Conservation (phyloP, 257 asterid genomes). For the Verbascum thapsus region DNA sequence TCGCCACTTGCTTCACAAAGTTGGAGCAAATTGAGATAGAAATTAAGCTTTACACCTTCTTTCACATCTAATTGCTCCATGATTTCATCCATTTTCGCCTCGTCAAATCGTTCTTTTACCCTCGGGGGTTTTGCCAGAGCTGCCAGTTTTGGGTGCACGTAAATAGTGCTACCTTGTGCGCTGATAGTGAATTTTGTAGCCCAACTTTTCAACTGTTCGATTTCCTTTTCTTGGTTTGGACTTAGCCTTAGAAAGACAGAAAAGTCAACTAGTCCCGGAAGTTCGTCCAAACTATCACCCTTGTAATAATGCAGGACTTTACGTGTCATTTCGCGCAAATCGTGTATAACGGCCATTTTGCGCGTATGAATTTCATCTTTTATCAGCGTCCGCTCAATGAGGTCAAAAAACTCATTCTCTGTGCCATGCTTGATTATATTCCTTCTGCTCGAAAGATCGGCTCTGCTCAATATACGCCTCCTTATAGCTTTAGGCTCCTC, state of each 20-base stretch:
- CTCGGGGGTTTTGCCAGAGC: slow-evolving; percentile 60
- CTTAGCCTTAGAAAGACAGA: slow-evolving; percentile 73
- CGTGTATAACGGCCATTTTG: slow-evolving; percentile 76
- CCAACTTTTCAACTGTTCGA: slow-evolving; percentile 45
- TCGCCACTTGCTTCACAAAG: slow-evolving; percentile 83
- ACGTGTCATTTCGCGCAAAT: slow-evolving; percentile 87
- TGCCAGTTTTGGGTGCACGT: slow-evolving; percentile 76
- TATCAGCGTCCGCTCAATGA: slow-evolving; percentile 71
- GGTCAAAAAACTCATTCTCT: slow-evolving; percentile 76
- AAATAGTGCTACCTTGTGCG: slow-evolving; percentile 94
- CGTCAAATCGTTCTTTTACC: slow-evolving; percentile 76
- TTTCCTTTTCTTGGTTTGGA: slow-evolving; percentile 56
- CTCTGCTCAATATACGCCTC: slow-evolving; percentile 86
- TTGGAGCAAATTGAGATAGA: slow-evolving; percentile 79
- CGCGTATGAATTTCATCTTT: slow-evolving; percentile 71
- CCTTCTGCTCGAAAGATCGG: slow-evolving; percentile 49
- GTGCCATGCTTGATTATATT: slow-evolving; percentile 52
- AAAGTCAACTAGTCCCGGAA: slow-evolving; percentile 91
- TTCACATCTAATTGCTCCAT: slow-evolving; percentile 58
- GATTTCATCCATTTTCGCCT: slow-evolving; percentile 60
- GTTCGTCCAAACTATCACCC: slow-evolving; percentile 95
- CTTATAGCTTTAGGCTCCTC: slow-evolving; percentile 63
- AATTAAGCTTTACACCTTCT: slow-evolving; percentile 86
- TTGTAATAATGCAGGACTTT: slow-evolving; percentile 85
- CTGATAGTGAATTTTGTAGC: slow-evolving; percentile 66